Evolutionary conservation across 2,329 filamentous ascomycete species (phyloP), one percentile per base, ranked within the genome.

Genomic region (Bipolaris victoriae): DNA sequence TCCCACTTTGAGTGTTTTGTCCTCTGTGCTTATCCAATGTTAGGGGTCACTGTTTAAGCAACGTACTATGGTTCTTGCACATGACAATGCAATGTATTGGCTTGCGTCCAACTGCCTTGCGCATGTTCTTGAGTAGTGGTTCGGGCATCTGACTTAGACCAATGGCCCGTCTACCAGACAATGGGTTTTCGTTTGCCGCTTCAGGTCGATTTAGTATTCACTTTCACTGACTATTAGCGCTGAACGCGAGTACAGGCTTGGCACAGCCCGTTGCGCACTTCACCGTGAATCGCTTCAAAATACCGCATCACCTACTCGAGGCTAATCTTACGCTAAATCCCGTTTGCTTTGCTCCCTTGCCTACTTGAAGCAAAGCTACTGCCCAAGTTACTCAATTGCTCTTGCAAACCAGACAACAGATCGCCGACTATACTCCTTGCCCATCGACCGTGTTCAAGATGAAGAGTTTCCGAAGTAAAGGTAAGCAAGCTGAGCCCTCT

Each of bases 391-490:
- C 18, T 48, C 10, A 37, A 40, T 31, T 35, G 9, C 40, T 24
- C 10, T 46, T 40, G 18, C 43, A 10, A 10, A 24, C 26, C 15
- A 26, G 43, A 26, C 24, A 39, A 13, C 15, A 3, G 11, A 9
- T 26, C 16, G 22, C 18, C 1, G 2, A 31, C 29, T 35, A 2
- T n/a, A 33, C 13, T 13, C 20, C 35, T 24, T 10, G 7, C 10
- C 4, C 6, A 16, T 24, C 10, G 26, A 40, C 35, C 18, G 24
- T 47, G 7, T 26, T 7, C 43, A 60, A 10, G 4, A 68, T 67
- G 67, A 65, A 65, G 46, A 62, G 52, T 16, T 57, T 70, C 35
- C 64, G 60, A 47, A 48, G 36, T 18, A 67, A 65, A 62, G 63
- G 67, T 63, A 63, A 18, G 51, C 13, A 48, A 49, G 9, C 47